A percentile compares a stretch with the other conserved stretches of the same genome.
These are phyloP conservation scores for Guillardia theta DNA, from an alignment of 78 protist species.

Conservation along the genomic window DNA sequence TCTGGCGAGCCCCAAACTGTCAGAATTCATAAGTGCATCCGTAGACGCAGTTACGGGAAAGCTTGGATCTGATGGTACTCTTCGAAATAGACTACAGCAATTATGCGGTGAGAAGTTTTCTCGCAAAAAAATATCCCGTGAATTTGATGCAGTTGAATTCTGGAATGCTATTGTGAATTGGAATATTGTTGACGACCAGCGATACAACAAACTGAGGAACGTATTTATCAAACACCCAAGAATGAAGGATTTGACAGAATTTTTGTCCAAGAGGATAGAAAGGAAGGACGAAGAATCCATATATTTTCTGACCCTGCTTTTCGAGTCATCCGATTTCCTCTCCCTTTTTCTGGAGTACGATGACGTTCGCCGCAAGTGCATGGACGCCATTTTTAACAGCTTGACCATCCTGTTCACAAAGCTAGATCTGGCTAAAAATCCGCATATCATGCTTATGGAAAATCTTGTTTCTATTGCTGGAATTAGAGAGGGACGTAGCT, in stretches of 20 bases:
- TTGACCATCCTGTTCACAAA: not conserved
- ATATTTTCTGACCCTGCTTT: not conserved
- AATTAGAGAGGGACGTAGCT: not conserved
- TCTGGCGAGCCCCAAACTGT: not conserved
- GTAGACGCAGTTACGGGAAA: not conserved
- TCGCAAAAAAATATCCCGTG: not conserved
- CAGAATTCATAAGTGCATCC: not conserved
- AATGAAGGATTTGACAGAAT: not conserved
- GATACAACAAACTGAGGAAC: not conserved
- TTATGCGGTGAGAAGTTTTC: not conserved
- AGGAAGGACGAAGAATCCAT: not conserved
- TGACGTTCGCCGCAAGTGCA: not conserved
- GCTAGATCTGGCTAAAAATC: not conserved
- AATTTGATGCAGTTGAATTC: not conserved
- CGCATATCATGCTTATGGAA: not conserved
- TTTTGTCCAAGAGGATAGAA: not conserved
- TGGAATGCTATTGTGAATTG: constrained; percentile 11
- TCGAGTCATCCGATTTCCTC: not conserved
- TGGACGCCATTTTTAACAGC: not conserved
- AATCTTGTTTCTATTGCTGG: not conserved
- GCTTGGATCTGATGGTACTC: not conserved
- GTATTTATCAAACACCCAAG: not conserved
- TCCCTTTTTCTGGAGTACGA: not conserved
- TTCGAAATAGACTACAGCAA: not conserved
- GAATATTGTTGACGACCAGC: not conserved